A percentile compares a stretch with the other conserved stretches of the same genome.
phyloP scores from a whole-genome alignment of 768 basidiomycete genomes.

The Kwoniella sp. region DNA sequence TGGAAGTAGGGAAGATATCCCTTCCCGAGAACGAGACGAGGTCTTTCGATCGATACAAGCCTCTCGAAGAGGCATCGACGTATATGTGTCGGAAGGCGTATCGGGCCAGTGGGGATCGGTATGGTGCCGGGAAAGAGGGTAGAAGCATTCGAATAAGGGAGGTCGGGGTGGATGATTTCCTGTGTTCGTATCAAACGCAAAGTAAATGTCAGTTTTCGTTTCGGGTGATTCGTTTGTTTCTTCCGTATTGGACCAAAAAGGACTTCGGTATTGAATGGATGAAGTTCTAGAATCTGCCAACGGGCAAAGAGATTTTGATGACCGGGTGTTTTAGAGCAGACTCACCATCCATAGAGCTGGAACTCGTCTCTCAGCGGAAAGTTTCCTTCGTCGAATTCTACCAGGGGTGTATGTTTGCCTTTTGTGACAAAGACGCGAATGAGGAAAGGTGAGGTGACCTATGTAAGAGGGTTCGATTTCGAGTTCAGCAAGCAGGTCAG shows the following conservation, averaged over 20 bases:
- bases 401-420: slow-evolving; percentile 43
- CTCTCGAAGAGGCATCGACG: slow-evolving; percentile 48
- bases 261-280: too few relatives aligned
- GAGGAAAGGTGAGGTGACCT: slow-evolving; percentile 37
- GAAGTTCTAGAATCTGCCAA: too few relatives aligned
- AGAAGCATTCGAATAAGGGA: slow-evolving; percentile 44
- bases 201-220: too few relatives aligned
- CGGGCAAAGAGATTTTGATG: too few relatives aligned
- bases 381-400: slow-evolving; percentile 47
- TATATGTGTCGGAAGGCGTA: slow-evolving; percentile 50
- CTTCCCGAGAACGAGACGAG: slow-evolving; percentile 43
- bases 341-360: slow-evolving; percentile 47
- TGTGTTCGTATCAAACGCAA: too few relatives aligned
- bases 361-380: slow-evolving; percentile 49
- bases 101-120: slow-evolving; percentile 46
- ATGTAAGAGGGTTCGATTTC: background rate
- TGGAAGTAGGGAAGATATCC: slow-evolving; percentile 31
- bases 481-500: too few relatives aligned
- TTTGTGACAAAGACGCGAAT: slow-evolving; percentile 46
- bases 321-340: too few relatives aligned
- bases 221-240: too few relatives aligned
- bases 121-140: slow-evolving; percentile 42
- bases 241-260: too few relatives aligned
- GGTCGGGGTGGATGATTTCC: slow-evolving; percentile 47
- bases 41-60: slow-evolving; percentile 41